A percentile compares a stretch with the other conserved stretches of the same genome.
Evolutionary conservation across 2,329 filamentous ascomycete species (phyloP).

Genomic region (Aureobasidium sp.): DNA sequence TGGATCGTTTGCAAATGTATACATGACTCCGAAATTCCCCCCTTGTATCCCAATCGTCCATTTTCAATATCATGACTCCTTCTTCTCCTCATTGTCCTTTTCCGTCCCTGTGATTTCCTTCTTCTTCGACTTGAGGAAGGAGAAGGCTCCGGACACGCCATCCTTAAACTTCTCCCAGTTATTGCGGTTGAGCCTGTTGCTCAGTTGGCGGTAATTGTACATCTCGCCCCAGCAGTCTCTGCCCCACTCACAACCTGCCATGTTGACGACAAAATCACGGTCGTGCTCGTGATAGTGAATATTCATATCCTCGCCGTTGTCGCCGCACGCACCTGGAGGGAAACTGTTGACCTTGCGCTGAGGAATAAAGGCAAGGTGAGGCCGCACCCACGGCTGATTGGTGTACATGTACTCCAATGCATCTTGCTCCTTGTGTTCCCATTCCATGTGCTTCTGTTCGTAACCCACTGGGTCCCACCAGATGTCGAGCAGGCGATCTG

Average conservation of each 20-base stretch:
- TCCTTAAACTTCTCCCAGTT: slow-evolving; percentile 64
- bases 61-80: slow-evolving; percentile 9
- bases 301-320: slow-evolving; percentile 61
- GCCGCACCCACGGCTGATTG: slow-evolving; percentile 86
- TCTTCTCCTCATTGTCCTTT: slow-evolving; percentile 1
- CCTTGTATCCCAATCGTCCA: slow-evolving; percentile 4
- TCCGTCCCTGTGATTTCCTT: slow-evolving; percentile 12
- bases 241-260: slow-evolving; percentile 96
- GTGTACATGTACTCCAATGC: slow-evolving; percentile 87
- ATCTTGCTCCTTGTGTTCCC: slow-evolving; percentile 98
- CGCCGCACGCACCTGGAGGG: slow-evolving; percentile 79
- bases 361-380: slow-evolving; percentile 79
- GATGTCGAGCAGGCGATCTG: slow-evolving; percentile 82
- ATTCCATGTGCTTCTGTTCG: slow-evolving; percentile 97
- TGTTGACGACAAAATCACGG: slow-evolving; percentile 91
- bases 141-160: slow-evolving; percentile 34
- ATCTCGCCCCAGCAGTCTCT: slow-evolving; percentile 98
- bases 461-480: slow-evolving; percentile 99
- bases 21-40: slow-evolving; percentile 15
- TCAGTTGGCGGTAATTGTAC: slow-evolving; percentile 88
- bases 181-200: slow-evolving; percentile 79
- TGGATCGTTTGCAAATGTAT: slow-evolving; percentile 15
- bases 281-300: slow-evolving; percentile 84
- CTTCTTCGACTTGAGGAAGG: slow-evolving; percentile 22
- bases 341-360: slow-evolving; percentile 95